Evolutionary conservation across 176 grass and related monocot genomes (phyloP).

Genomic region (Ampelocalamus luodianensis): DNA sequence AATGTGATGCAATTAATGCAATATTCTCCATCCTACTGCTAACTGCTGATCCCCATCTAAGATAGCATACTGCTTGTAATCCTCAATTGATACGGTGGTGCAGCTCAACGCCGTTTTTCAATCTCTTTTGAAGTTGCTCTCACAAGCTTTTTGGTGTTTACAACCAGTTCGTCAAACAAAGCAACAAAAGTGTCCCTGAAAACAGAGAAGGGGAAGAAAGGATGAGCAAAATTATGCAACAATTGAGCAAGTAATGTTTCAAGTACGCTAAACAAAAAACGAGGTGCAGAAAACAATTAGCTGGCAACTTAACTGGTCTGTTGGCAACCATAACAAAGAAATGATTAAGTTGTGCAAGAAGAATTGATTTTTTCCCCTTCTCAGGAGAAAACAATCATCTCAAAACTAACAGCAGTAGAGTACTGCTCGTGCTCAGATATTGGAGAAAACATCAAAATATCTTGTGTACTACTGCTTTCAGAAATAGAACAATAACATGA

Average conservation of each 20-base stretch:
- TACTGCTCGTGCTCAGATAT: not conserved
- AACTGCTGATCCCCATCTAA: conserved; percentile 29
- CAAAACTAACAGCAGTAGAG: not conserved
- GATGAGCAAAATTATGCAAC: conserved; percentile 11
- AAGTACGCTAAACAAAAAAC: not conserved
- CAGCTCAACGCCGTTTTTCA: conserved; percentile 71
- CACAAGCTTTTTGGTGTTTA: conserved; percentile 79
- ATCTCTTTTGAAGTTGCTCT: conserved; percentile 70
- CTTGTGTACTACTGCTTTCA: not conserved
- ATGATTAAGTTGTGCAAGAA: not conserved
- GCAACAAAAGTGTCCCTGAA: conserved; percentile 63
- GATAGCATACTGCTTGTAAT: not conserved
- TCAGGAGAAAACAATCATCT: not conserved
- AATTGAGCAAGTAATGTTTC: not conserved
- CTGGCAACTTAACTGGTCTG: not conserved
- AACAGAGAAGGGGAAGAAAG: conserved; percentile 39
- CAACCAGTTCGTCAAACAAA: conserved; percentile 66
- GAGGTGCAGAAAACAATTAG: not conserved
- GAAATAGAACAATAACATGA: not conserved
- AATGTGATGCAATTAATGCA: not conserved
- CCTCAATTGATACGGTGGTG: not conserved
- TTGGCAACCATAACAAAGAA: conserved; percentile 1
- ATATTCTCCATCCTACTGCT: not conserved
- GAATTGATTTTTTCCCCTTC: not conserved
- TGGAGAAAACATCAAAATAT: conserved; percentile 23